A percentile compares a stretch with the other conserved stretches of the same genome.
These are phyloP conservation scores for Inga oerstediana DNA, from an alignment of 306 rosid genomes.

Conservation along the genomic window DNA sequence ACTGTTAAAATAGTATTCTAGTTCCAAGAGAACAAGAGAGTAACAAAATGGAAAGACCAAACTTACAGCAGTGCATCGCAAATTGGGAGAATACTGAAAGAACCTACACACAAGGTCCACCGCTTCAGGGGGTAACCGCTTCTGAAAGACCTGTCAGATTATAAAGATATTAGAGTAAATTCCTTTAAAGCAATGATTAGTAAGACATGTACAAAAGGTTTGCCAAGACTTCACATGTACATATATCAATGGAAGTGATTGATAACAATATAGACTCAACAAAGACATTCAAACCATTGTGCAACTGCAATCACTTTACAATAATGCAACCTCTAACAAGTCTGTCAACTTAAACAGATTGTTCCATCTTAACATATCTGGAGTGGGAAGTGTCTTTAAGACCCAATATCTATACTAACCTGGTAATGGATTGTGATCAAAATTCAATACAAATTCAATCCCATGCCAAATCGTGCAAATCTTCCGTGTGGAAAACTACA, in stretches of 20 bases:
- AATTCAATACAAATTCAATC: constrained; percentile 14
- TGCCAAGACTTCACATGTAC: background rate
- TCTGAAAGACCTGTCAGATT: constrained; percentile 83
- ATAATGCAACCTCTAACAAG: constrained; percentile 9
- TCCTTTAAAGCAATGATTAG: constrained; percentile 1
- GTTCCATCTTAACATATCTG: constrained; percentile 18
- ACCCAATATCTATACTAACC: constrained; percentile 14
- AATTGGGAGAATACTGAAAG: constrained; percentile 97
- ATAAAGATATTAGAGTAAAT: constrained; percentile 20
- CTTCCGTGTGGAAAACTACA: background rate
- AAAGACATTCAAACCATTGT: constrained; percentile 11
- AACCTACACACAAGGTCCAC: constrained; percentile 98
- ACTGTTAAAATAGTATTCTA: background rate
- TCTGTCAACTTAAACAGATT: constrained; percentile 9
- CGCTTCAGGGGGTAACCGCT: constrained; percentile 98
- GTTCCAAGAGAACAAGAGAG: constrained; percentile 14
- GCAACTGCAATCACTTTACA: constrained; percentile 15
- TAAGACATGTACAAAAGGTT: background rate
- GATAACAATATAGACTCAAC: background rate
- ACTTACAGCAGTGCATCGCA: constrained; percentile 98
- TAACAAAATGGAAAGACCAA: constrained; percentile 17
- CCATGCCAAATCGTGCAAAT: constrained; percentile 10
- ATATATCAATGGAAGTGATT: constrained; percentile 7
- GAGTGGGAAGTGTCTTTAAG: background rate
- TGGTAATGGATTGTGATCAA: constrained; percentile 24